A percentile compares a stretch with the other conserved stretches of the same genome.
Conservation (phyloP, 1,284 basidiomycete genomes). For the Schizopora paradoxa region DNA sequence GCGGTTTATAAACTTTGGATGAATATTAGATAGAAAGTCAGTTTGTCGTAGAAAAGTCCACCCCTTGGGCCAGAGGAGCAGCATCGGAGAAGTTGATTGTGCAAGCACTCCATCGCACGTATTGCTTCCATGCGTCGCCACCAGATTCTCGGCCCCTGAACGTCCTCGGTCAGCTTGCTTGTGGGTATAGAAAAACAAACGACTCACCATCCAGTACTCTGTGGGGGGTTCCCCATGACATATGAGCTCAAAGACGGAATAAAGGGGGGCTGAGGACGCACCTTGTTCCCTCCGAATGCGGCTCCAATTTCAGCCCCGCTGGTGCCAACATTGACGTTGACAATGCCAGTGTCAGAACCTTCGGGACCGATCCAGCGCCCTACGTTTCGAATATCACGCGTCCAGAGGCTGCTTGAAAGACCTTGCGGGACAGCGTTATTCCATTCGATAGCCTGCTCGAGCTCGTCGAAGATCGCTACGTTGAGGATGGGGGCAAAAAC, state of each 20-base stretch:
- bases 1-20: too few relatives aligned
- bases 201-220: constrained; percentile 78
- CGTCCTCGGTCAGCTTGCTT: constrained; percentile 21
- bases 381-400: constrained; percentile 73
- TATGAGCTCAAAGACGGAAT: constrained; percentile 18
- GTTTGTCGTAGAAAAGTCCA: constrained; percentile 81
- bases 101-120: constrained; percentile 83
- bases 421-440: constrained; percentile 94
- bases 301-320: constrained; percentile 92
- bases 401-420: constrained; percentile 88
- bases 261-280: constrained; percentile 31
- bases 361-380: constrained; percentile 89
- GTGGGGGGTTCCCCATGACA: constrained; percentile 13
- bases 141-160: constrained; percentile 94
- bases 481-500: constrained; percentile 86
- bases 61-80: constrained; percentile 88
- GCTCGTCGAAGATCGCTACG: constrained; percentile 82
- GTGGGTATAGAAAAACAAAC: constrained; percentile 5
- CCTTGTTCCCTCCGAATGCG: constrained; percentile 93
- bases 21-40: too few relatives aligned
- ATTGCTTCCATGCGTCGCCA: constrained; percentile 96
- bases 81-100: constrained; percentile 91
- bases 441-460: constrained; percentile 88
- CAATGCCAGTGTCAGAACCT: constrained; percentile 84
- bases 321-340: constrained; percentile 88